Conservation (phyloP, 768 basidiomycete genomes). For the Hypholoma sublateritium region DNA sequence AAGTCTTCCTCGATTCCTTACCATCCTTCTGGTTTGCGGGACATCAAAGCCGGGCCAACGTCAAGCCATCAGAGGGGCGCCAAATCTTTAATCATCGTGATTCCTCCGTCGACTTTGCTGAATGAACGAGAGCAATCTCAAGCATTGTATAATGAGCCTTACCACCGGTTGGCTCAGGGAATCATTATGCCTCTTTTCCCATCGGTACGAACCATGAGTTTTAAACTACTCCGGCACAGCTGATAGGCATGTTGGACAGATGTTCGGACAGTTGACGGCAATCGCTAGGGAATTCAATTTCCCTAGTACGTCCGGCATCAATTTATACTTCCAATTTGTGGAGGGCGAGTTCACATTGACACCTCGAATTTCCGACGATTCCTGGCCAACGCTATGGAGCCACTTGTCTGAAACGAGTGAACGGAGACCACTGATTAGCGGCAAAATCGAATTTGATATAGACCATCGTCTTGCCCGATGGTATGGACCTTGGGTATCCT, state of each 20-base stretch:
- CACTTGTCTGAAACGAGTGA: conserved; percentile 49
- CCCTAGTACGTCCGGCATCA: conserved; percentile 74
- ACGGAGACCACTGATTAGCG: conserved; percentile 60
- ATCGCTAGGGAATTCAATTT: conserved; percentile 84
- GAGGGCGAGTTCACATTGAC: conserved; percentile 56
- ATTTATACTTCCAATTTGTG: conserved; percentile 70
- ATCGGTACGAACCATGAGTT: conserved; percentile 44
- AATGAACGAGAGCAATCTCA: conserved; percentile 62
- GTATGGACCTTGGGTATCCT: conserved; percentile 70
- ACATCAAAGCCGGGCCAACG: conserved; percentile 38
- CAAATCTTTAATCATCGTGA: conserved; percentile 63
- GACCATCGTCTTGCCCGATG: conserved; percentile 75
- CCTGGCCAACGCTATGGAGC: conserved; percentile 73
- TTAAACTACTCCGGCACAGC: neutral
- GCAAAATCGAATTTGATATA: conserved; percentile 85
- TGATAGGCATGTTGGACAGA: conserved; percentile 37
- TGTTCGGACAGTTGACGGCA: conserved; percentile 73
- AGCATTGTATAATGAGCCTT: conserved; percentile 57
- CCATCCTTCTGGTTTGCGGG: conserved; percentile 45
- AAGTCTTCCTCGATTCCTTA: conserved; percentile 56
- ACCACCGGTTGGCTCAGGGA: conserved; percentile 63
- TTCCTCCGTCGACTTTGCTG: conserved; percentile 60
- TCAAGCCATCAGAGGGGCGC: conserved; percentile 31
- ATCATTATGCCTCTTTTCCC: conserved; percentile 75
- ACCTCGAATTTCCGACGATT: conserved; percentile 77